Conservation (phyloP, 1,139 yeast genomes). For the Yamadazyma membranifaciens region DNA sequence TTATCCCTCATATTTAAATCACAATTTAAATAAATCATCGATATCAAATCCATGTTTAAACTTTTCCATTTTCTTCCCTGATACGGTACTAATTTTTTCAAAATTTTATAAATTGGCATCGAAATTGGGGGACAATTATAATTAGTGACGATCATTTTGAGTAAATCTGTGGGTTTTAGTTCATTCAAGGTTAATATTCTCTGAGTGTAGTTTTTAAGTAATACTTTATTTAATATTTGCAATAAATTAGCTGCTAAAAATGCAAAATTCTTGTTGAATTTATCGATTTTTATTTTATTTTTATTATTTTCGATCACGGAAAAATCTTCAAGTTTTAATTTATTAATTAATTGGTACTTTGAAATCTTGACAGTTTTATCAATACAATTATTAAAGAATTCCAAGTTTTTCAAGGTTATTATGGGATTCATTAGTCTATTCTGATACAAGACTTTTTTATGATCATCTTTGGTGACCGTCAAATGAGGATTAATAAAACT, state of each 20-base stretch:
- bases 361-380: constrained; percentile 15
- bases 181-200: constrained; percentile 56
- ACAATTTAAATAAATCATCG: constrained; percentile 79
- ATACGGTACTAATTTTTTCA: constrained; percentile 82
- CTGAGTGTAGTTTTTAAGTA: constrained; percentile 49
- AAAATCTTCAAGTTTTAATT: constrained; percentile 24
- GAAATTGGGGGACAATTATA: constrained; percentile 65
- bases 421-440: constrained; percentile 48
- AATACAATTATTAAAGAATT: constrained; percentile 46
- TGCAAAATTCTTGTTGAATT: constrained; percentile 45
- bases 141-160: constrained; percentile 42
- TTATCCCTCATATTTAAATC: constrained; percentile 72
- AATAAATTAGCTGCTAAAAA: constrained; percentile 45
- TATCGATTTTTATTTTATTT: constrained; percentile 27
- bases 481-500: constrained; percentile 38
- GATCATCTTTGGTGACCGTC: constrained; percentile 24
- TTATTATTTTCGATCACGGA: constrained; percentile 26
- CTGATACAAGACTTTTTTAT: constrained; percentile 33
- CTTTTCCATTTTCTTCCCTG: constrained; percentile 95
- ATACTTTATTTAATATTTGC: constrained; percentile 40
- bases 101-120: constrained; percentile 65
- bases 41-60: constrained; percentile 88
- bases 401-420: constrained; percentile 35
- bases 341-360: constrained; percentile 30
- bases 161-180: constrained; percentile 51